Percentiles rank a stretch among this genome's conserved stretches.
Conservation (phyloP, 1,284 basidiomycete genomes). For the Xerocomus minutiporus region DNA sequence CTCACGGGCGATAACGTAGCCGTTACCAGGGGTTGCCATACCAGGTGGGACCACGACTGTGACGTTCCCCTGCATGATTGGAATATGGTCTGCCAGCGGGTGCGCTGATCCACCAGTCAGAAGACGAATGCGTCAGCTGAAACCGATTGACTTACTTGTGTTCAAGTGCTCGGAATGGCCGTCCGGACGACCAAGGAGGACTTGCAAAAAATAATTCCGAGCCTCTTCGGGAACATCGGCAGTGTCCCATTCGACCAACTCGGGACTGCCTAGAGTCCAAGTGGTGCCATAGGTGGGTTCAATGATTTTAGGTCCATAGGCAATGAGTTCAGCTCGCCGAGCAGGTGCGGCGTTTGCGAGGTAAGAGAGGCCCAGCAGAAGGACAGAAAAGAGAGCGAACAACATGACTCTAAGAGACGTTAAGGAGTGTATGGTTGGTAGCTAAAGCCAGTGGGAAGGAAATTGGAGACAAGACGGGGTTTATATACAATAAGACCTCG, state of each 20-base stretch:
- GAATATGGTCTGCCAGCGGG: slow-evolving; percentile 41
- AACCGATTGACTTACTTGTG: slow-evolving; percentile 31
- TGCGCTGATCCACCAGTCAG: slow-evolving; percentile 29
- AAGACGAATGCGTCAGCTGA: neutral
- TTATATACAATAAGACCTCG: neutral
- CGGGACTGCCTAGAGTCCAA: slow-evolving; percentile 37
- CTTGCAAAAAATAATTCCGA: slow-evolving; percentile 27
- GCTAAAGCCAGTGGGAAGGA: neutral
- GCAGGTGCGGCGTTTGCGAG: slow-evolving; percentile 28
- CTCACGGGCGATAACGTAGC: slow-evolving; percentile 39
- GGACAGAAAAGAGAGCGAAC: slow-evolving; percentile 18
- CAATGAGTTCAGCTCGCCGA: slow-evolving; percentile 34
- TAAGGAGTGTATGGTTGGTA: neutral
- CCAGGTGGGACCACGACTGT: slow-evolving; percentile 36
- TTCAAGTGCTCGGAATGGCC: slow-evolving; percentile 40
- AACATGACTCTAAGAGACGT: slow-evolving; percentile 18
- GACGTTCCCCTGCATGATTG: slow-evolving; percentile 35
- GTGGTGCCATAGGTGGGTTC: slow-evolving; percentile 26
- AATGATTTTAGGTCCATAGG: slow-evolving; percentile 46
- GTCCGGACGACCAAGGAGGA: slow-evolving; percentile 37
- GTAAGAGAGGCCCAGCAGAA: slow-evolving; percentile 15
- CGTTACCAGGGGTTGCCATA: slow-evolving; percentile 13
- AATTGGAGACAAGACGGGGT: neutral
- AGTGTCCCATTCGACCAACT: slow-evolving; percentile 43
- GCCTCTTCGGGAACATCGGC: slow-evolving; percentile 31